Conservation (phyloP, 345 rosid genomes). For the Rhodamnia argentea region DNA sequence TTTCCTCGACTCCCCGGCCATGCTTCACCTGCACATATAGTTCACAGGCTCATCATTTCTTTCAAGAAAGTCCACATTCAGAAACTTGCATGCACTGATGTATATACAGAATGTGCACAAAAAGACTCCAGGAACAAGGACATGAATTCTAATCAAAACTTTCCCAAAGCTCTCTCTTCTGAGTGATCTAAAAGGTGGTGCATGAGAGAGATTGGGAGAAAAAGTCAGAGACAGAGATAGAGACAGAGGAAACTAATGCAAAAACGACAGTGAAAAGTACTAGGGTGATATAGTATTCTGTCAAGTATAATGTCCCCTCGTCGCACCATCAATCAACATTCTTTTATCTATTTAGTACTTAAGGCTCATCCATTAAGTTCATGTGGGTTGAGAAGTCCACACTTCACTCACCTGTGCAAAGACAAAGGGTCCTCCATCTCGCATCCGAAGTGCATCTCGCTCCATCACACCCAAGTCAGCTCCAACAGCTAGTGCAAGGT, state of each 20-base stretch:
- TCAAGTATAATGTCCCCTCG: not conserved
- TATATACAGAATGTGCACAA: not conserved
- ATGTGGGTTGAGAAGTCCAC: not conserved
- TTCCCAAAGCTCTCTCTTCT: not conserved
- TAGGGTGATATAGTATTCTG: not conserved
- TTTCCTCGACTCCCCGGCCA: constrained; percentile 64
- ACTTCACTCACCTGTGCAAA: constrained; percentile 64
- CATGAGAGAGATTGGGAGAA: not conserved
- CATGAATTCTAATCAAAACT: not conserved
- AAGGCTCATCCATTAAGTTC: not conserved
- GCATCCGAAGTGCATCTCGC: constrained; percentile 82
- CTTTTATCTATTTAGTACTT: not conserved
- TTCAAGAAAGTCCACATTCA: no score
- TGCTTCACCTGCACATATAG: constrained; percentile 57
- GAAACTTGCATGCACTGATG: not conserved
- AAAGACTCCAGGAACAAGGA: not conserved
- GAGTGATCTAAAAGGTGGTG: not conserved
- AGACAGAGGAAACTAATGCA: not conserved
- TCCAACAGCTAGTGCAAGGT: constrained; percentile 84
- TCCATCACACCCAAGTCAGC: constrained; percentile 86
- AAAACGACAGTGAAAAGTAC: not conserved
- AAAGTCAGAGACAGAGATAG: not conserved
- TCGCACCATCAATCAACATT: not conserved
- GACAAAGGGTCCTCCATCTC: constrained; percentile 95
- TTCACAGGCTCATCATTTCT: not conserved